phyloP scores from a whole-genome alignment of 176 grass and related monocot species.

The Aechmea fasciata region DNA sequence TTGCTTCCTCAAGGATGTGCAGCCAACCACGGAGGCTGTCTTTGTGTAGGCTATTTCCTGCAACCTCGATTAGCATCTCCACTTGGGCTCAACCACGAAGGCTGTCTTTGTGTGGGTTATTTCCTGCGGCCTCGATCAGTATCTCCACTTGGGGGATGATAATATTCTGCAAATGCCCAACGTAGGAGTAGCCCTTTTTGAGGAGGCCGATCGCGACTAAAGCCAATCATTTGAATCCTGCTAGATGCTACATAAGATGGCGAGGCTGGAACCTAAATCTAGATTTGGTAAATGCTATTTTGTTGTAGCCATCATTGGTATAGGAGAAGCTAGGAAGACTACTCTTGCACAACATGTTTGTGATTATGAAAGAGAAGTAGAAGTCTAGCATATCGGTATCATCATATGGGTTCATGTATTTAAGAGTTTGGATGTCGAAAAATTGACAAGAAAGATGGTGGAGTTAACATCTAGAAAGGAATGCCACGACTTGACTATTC shows the following conservation, averaged over 20 bases:
- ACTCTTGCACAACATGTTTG: slow-evolving; percentile 35
- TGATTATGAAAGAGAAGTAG: background rate
- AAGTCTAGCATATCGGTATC: background rate
- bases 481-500: background rate
- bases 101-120: too few species aligned
- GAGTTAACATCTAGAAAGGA: background rate
- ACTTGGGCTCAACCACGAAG: too few species aligned
- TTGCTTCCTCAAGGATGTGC: too few species aligned
- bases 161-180: too few species aligned
- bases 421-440: slow-evolving; percentile 7
- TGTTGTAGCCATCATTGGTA: slow-evolving; percentile 20
- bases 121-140: too few species aligned
- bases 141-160: too few species aligned
- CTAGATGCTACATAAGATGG: background rate
- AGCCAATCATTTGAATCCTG: too few species aligned
- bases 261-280: background rate
- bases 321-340: slow-evolving; percentile 30
- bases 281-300: slow-evolving; percentile 14
- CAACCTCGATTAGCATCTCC: too few species aligned
- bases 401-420: slow-evolving; percentile 27
- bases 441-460: slow-evolving; percentile 9
- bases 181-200: too few species aligned
- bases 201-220: too few species aligned
- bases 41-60: too few species aligned
- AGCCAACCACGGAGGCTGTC: too few species aligned